Conservation (phyloP, 768 basidiomycete species). For the Rhodotorula kratochvilovae region DNA sequence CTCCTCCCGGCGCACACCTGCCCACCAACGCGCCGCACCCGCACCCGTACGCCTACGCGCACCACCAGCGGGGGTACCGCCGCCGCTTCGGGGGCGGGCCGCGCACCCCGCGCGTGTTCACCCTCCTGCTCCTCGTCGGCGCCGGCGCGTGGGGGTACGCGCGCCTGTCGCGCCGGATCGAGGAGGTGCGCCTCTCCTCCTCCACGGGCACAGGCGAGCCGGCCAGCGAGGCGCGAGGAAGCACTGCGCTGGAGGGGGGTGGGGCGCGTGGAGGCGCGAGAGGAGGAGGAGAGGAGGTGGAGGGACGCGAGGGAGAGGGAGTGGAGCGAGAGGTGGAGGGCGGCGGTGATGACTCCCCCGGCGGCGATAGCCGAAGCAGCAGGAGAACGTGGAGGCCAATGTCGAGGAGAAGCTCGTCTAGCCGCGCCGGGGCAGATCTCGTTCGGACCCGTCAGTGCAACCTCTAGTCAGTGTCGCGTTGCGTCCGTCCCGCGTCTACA, state of each 20-base stretch:
- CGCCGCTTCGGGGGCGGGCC: not conserved
- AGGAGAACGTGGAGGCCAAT: not conserved
- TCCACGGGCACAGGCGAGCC: not conserved
- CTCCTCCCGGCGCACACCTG: too few relatives aligned
- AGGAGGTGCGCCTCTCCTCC: too few relatives aligned
- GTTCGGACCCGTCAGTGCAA: too few relatives aligned
- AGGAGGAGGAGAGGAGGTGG: not conserved
- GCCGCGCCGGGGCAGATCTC: too few relatives aligned
- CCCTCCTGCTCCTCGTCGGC: constrained; percentile 1
- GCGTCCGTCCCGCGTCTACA: not conserved
- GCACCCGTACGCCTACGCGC: not conserved
- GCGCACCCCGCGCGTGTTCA: not conserved
- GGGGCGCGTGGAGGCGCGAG: not conserved
- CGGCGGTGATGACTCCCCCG: not conserved
- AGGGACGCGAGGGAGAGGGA: not conserved
- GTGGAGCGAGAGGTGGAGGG: not conserved
- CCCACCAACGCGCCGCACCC: not conserved
- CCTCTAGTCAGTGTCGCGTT: not conserved
- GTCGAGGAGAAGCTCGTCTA: not conserved
- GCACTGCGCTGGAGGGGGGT: not conserved
- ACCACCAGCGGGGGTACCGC: not conserved
- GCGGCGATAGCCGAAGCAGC: not conserved
- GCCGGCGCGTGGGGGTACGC: not conserved
- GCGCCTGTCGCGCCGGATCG: not conserved
- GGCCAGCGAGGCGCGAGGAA: not conserved